These are phyloP conservation scores for Polyporus arcularius DNA, from an alignment of 768 basidiomycete species.

Conservation along the genomic window DNA sequence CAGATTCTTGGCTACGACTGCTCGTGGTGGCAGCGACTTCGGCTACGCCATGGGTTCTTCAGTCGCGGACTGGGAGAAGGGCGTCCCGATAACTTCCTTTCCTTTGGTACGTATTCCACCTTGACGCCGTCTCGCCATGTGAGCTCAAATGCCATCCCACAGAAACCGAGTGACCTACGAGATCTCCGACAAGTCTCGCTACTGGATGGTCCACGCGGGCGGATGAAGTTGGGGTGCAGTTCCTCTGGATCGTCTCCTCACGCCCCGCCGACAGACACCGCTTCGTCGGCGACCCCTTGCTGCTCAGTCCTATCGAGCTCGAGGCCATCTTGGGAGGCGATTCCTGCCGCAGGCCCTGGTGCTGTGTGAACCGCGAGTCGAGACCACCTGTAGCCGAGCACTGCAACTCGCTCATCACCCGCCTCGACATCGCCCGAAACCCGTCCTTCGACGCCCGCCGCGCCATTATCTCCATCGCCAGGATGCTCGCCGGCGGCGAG, in stretches of 20 bases:
- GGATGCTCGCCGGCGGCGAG: slow-evolving; percentile 88
- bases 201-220: slow-evolving; percentile 91
- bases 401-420: slow-evolving; percentile 84
- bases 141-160: background rate
- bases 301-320: slow-evolving; percentile 65
- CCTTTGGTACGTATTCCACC: slow-evolving; percentile 53
- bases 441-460: slow-evolving; percentile 88
- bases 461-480: slow-evolving; percentile 89
- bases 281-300: slow-evolving; percentile 77
- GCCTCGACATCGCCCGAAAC: slow-evolving; percentile 91
- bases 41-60: slow-evolving; percentile 94
- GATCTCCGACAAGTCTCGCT: slow-evolving; percentile 90
- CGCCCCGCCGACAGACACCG: slow-evolving; percentile 80
- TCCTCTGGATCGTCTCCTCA: slow-evolving; percentile 80
- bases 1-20: slow-evolving; percentile 86
- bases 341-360: slow-evolving; percentile 62
- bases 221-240: slow-evolving; percentile 96
- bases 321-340: slow-evolving; percentile 67
- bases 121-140: no score
- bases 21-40: slow-evolving; percentile 74
- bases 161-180: slow-evolving; percentile 77
- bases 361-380: slow-evolving; percentile 41
- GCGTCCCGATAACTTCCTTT: slow-evolving; percentile 89
- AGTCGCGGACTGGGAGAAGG: slow-evolving; percentile 76
- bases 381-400: slow-evolving; percentile 80